phyloP scores from a whole-genome alignment of 106 monocot species.

The Narthecium ossifragum region DNA sequence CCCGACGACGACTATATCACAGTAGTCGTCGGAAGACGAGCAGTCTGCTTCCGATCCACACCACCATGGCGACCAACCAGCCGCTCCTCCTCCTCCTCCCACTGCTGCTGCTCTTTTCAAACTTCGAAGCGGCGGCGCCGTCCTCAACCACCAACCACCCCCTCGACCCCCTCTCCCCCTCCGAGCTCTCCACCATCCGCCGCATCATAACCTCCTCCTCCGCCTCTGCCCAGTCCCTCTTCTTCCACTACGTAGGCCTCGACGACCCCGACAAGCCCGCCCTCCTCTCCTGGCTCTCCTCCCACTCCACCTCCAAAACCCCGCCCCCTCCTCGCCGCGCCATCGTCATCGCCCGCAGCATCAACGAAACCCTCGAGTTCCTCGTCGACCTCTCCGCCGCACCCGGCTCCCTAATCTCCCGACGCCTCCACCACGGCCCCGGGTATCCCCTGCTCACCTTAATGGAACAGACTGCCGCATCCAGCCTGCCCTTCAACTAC shows the following conservation, averaged over 20 bases:
- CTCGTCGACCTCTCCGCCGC: constrained; percentile 25
- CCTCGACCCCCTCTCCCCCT: constrained; percentile 40
- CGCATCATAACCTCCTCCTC: constrained; percentile 20
- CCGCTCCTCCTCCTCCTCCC: constrained; percentile 1
- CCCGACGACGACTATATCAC: too few species aligned
- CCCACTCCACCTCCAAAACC: background rate
- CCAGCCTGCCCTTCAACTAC: constrained; percentile 33
- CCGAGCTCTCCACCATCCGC: constrained; percentile 33
- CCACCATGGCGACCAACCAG: background rate
- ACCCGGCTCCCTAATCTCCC: constrained; percentile 22
- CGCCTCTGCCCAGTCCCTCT: constrained; percentile 10
- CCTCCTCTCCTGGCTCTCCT: constrained; percentile 26
- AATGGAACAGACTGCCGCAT: constrained; percentile 40
- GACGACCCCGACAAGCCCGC: constrained; percentile 60
- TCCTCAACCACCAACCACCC: constrained; percentile 20
- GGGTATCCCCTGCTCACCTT: constrained; percentile 44
- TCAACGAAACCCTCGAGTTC: constrained; percentile 33
- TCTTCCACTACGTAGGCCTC: constrained; percentile 78
- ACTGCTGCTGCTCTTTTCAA: background rate
- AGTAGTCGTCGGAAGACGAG: too few species aligned
- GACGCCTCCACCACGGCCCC: constrained; percentile 24
- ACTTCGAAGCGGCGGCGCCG: too few species aligned
- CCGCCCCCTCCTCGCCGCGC: constrained; percentile 36
- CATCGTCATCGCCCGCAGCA: constrained; percentile 39
- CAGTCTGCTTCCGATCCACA: too few species aligned